Evolutionary conservation across 2,329 filamentous ascomycete genomes (phyloP).

Genomic region (Cadophora sp.): DNA sequence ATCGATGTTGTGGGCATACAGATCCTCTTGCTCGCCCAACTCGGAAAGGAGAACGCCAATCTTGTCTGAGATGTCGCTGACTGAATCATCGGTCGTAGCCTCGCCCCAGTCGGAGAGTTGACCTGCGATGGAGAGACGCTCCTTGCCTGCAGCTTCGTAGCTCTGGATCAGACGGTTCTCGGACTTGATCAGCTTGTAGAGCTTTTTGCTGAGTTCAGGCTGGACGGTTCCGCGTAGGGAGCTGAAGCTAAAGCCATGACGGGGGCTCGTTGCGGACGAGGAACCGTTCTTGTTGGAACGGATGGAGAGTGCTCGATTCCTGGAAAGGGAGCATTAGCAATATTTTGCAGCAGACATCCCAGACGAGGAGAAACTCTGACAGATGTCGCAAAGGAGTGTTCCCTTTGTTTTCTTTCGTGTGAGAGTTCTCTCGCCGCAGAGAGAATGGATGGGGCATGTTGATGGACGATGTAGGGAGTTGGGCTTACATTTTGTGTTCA

Average conservation of each 20-base stretch:
- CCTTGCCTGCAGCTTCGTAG: slow-evolving; percentile 83
- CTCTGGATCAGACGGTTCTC: slow-evolving; percentile 88
- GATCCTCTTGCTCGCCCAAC: slow-evolving; percentile 91
- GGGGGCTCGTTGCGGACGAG: slow-evolving; percentile 50
- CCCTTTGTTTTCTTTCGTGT: slow-evolving; percentile 25
- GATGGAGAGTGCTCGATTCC: slow-evolving; percentile 78
- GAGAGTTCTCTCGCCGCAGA: slow-evolving; percentile 34
- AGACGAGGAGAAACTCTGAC: slow-evolving; percentile 16
- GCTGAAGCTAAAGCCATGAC: slow-evolving; percentile 82
- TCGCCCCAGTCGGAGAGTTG: slow-evolving; percentile 98
- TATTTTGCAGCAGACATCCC: not conserved
- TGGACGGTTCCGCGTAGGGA: slow-evolving; percentile 86
- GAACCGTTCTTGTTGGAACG: slow-evolving; percentile 59
- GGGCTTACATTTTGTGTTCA: slow-evolving; percentile 34
- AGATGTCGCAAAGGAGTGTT: slow-evolving; percentile 30
- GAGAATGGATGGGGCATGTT: slow-evolving; percentile 25
- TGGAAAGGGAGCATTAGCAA: slow-evolving; percentile 43
- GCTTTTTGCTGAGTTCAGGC: slow-evolving; percentile 85
- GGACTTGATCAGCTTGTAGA: slow-evolving; percentile 93
- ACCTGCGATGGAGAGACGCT: slow-evolving; percentile 82
- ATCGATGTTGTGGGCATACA: slow-evolving; percentile 85
- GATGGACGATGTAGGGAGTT: slow-evolving; percentile 12
- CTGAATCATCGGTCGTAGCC: slow-evolving; percentile 82
- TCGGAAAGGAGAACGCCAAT: slow-evolving; percentile 90
- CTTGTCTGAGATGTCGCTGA: slow-evolving; percentile 94